Conservation (phyloP, 257 asterid genomes). For the Primulina eburnea region DNA sequence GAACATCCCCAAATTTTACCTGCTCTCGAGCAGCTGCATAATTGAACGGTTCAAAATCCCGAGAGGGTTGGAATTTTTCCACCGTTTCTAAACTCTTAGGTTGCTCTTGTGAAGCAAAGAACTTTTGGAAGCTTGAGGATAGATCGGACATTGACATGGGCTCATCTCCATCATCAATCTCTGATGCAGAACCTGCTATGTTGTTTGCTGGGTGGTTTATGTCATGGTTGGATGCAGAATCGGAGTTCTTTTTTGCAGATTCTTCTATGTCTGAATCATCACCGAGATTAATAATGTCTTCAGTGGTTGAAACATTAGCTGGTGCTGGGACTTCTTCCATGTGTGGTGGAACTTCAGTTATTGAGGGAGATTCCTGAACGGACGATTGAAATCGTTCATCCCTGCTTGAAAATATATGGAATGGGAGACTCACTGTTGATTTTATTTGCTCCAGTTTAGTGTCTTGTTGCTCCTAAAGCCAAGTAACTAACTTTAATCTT, state of each 20-base stretch:
- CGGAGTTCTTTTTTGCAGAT: slow-evolving; percentile 28
- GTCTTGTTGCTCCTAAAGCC: slow-evolving; percentile 43
- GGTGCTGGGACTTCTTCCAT: slow-evolving; percentile 25
- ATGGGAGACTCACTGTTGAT: slow-evolving; percentile 69
- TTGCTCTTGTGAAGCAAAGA: slow-evolving; percentile 46
- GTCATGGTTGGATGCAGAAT: slow-evolving; percentile 24
- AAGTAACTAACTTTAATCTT: slow-evolving; percentile 3
- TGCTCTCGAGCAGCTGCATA: slow-evolving; percentile 65
- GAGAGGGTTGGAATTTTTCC: slow-evolving; percentile 36
- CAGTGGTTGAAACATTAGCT: slow-evolving; percentile 34
- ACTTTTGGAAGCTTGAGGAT: slow-evolving; percentile 74
- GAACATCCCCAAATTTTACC: slow-evolving; percentile 53
- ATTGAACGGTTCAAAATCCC: slow-evolving; percentile 51
- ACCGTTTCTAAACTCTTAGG: slow-evolving; percentile 23
- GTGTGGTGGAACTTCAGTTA: slow-evolving; percentile 22
- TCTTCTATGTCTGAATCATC: slow-evolving; percentile 51
- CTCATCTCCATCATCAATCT: slow-evolving; percentile 49
- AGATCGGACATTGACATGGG: slow-evolving; percentile 59
- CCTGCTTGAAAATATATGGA: slow-evolving; percentile 54
- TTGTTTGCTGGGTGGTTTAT: slow-evolving; percentile 26
- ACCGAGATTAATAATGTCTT: slow-evolving; percentile 54
- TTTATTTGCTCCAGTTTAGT: slow-evolving; percentile 75
- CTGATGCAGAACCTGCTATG: slow-evolving; percentile 28
- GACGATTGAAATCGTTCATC: slow-evolving; percentile 33
- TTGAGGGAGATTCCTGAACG: slow-evolving; percentile 23